These are phyloP conservation scores for Coemansia sp. DNA, from an alignment of 192 early-diverging fungal species.

Conservation along the genomic window DNA sequence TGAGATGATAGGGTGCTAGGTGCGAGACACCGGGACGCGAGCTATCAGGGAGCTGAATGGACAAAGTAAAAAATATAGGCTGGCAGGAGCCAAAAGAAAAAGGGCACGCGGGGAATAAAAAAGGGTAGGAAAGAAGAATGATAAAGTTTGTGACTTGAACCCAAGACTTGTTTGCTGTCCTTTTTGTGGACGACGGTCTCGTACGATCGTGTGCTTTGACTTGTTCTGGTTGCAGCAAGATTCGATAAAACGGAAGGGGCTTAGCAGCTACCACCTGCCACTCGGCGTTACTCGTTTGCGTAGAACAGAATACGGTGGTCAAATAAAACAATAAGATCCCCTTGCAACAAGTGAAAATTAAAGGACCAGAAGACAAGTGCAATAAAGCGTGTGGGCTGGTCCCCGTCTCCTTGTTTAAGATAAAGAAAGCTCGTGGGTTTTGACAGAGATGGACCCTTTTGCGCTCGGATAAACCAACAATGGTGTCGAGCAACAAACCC, in stretches of 20 bases:
- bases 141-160: background rate
- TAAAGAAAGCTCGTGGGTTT: no score
- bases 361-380: no score
- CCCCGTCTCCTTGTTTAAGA: no score
- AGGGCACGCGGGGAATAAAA: background rate
- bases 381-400: no score
- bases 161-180: background rate
- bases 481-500: background rate
- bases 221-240: background rate
- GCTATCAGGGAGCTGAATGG: no score
- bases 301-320: no score
- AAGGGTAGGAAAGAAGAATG: background rate
- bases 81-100: no score
- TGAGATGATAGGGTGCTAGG: background rate
- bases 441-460: background rate
- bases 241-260: background rate
- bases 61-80: no score
- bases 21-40: background rate
- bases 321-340: no score
- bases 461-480: conserved; percentile 1
- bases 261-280: background rate
- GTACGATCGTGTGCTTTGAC: conserved; percentile 4
- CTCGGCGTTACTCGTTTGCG: no score
- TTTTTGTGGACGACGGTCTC: background rate
- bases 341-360: no score